Evolutionary conservation across 257 asterid genomes (phyloP).

Genomic region (Rhazya stricta): DNA sequence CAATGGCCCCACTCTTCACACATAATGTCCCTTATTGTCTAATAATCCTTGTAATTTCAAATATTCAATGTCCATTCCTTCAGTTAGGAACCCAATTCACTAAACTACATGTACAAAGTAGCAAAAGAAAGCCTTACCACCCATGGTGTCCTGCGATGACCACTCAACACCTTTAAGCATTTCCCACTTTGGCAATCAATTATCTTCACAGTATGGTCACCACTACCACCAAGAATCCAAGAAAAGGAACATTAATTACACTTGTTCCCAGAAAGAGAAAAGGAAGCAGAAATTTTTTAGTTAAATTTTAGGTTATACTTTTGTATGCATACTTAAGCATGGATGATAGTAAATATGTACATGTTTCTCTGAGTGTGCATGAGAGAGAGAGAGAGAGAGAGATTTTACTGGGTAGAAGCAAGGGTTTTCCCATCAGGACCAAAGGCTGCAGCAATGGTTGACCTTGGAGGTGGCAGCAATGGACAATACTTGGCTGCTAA

Average conservation of each 20-base stretch:
- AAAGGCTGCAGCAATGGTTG: slow-evolving; percentile 96
- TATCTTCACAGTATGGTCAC: slow-evolving; percentile 97
- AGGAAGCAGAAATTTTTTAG: background rate
- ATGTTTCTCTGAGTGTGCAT: background rate
- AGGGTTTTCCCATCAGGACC: slow-evolving; percentile 91
- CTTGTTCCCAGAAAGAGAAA: background rate
- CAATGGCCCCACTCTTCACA: too few species aligned
- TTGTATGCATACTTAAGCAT: background rate
- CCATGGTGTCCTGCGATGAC: slow-evolving; percentile 99
- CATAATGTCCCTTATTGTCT: too few species aligned
- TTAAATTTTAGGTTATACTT: background rate
- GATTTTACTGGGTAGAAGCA: slow-evolving; percentile 88
- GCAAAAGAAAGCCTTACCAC: slow-evolving; percentile 65
- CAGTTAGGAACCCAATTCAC: slow-evolving; percentile 1
- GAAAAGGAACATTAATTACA: background rate
- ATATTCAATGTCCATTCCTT: background rate
- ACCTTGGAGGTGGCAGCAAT: slow-evolving; percentile 86
- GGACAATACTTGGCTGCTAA: slow-evolving; percentile 86
- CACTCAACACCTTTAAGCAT: slow-evolving; percentile 90
- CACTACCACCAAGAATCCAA: slow-evolving; percentile 47
- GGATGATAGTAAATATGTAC: background rate
- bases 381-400: slow-evolving; percentile 3
- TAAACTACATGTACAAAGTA: slow-evolving; percentile 3
- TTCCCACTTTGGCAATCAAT: slow-evolving; percentile 84
- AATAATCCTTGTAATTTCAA: too few species aligned